These are phyloP conservation scores for Chlamydomonas schloesseri DNA, from an alignment of 139 green algal species.

Conservation along the genomic window DNA sequence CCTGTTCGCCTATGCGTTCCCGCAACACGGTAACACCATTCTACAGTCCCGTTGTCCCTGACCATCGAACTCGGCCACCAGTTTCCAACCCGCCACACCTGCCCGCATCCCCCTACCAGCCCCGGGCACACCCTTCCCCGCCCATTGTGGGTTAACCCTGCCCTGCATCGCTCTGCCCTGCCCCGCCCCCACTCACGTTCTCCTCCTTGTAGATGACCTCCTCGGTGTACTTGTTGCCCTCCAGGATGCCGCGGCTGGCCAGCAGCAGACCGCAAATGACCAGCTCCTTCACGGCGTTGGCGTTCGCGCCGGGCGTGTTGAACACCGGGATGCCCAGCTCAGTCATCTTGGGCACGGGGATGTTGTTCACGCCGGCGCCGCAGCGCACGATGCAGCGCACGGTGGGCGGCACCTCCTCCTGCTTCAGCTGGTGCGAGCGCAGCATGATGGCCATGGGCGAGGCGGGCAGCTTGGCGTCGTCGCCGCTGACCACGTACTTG, in stretches of 20 bases:
- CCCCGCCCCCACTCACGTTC: slow-evolving; percentile 29
- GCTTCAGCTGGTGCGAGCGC: slow-evolving; percentile 68
- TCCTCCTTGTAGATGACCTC: slow-evolving; percentile 68
- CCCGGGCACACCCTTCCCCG: neutral
- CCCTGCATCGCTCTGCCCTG: neutral
- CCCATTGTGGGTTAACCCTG: neutral
- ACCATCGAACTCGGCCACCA: no score
- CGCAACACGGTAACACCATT: no score
- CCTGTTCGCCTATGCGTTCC: no score
- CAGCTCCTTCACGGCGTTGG: slow-evolving; percentile 73
- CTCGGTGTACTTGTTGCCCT: slow-evolving; percentile 64
- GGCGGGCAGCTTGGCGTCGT: slow-evolving; percentile 49
- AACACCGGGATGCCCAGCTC: slow-evolving; percentile 74
- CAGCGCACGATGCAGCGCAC: slow-evolving; percentile 68
- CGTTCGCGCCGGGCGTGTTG: slow-evolving; percentile 73
- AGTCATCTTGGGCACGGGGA: slow-evolving; percentile 66
- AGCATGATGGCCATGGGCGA: slow-evolving; percentile 73
- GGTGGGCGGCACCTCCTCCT: slow-evolving; percentile 31
- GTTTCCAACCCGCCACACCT: no score
- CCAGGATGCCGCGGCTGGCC: slow-evolving; percentile 63
- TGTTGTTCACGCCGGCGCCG: slow-evolving; percentile 72
- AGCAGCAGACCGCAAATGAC: slow-evolving; percentile 66
- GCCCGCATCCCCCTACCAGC: no score
- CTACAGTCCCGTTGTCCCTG: no score
- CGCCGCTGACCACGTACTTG: slow-evolving; percentile 62